Evolutionary conservation across 352 stramenopile genomes (phyloP), one percentile per base, ranked within the genome.

Genomic region (Pythium sp.): DNA sequence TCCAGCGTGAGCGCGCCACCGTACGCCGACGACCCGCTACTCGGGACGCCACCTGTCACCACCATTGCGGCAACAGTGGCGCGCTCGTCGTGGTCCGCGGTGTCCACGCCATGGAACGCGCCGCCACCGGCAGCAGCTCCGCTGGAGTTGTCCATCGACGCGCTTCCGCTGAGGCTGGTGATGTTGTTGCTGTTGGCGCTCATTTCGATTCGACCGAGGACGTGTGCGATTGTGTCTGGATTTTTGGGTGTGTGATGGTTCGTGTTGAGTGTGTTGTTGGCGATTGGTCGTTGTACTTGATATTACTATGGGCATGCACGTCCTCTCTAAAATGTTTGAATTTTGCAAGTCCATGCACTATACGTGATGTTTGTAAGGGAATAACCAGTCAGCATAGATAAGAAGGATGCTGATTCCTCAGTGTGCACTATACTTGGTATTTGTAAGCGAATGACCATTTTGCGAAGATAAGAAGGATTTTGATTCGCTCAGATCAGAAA

Each of bases 11-110:
- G 58, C 38, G 30, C 34, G 12, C 38, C 46, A 24, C 53, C 58
- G 58, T 32, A 47, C 38, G 58, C n/a, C 43, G 43, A 22, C 18
- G 18, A 11, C 6, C 18, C 43, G 43, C 20, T 22, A 18, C 43
- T 7, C 7, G 43, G 15, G 43, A 22, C 43, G 9, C 18, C 7
- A 18, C 43, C 20, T 6, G 43, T 11, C 5, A 51, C 43, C 43
- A 51, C 43, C 43, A 51, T 51, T 18, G 18, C 43, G 18, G 43
- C 43, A 11, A 12, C 43, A 20, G 14, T 51, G 14, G 43, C 38
- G 58, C 58, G 58, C 38, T 18, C 60, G 30, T 65, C 60, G 26
- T 65, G 60, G 46, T 65, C 41, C 22, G 26, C 60, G 36, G 34
- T n/a, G 20, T 63, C 58, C n/a, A 53, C 32, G 58, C 14, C 58